A percentile compares a stretch with the other conserved stretches of the same genome.
Conservation (phyloP, 2,329 filamentous ascomycete species). For the Aureobasidium subglaciale region DNA sequence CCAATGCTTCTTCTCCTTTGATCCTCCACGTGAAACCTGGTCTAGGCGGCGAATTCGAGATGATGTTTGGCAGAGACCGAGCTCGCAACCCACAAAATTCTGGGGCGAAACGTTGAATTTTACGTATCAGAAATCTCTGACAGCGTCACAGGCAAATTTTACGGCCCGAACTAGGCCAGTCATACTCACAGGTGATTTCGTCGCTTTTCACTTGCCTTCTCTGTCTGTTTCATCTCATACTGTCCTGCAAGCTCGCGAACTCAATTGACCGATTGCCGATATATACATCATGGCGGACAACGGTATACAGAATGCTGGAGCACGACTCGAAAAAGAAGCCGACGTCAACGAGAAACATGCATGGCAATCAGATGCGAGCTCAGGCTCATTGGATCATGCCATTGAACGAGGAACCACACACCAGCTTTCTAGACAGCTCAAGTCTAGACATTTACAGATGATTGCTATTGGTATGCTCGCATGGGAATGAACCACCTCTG, state of each 20-base stretch:
- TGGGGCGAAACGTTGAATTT: conserved; percentile 7
- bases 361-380: conserved; percentile 1
- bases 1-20: neutral
- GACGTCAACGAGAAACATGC: conserved; percentile 7
- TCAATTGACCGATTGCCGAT: neutral
- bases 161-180: conserved; percentile 8
- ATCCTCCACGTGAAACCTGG: neutral
- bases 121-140: conserved; percentile 3
- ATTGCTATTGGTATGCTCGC: conserved; percentile 28
- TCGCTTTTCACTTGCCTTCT: conserved; percentile 13
- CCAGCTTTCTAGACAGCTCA: conserved; percentile 19
- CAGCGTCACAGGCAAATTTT: conserved; percentile 5
- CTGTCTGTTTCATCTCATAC: conserved; percentile 1
- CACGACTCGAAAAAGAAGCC: neutral
- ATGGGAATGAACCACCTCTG: neutral
- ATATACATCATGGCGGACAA: neutral
- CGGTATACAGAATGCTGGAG: neutral
- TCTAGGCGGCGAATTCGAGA: neutral
- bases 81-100: neutral
- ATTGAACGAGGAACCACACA: conserved; percentile 8
- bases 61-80: neutral
- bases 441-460: conserved; percentile 32
- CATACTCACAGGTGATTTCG: neutral
- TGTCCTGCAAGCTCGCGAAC: neutral
- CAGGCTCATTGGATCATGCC: conserved; percentile 5